Base-by-base conservation (phyloP, 1,284 basidiomycete species). In the Trametes versicolor region DNA sequence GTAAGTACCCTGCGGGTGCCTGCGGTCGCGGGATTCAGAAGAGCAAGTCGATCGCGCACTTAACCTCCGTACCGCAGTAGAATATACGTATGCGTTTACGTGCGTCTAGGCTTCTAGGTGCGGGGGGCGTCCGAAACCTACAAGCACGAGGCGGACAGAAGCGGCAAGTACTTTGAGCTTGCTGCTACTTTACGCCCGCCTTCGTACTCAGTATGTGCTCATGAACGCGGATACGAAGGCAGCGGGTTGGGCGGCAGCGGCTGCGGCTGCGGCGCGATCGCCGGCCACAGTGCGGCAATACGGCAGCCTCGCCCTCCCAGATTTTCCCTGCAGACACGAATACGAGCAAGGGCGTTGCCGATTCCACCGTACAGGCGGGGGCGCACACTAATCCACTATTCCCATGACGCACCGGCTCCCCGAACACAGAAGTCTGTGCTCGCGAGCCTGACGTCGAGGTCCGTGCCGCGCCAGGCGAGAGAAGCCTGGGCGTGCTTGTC, bases 401-500 rank as follows among this genome's bases (percentile, higher is more conserved):
- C 61, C 54, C 61, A 62, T 62, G 54, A 62, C 54, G 61, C 61
- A 57, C 15, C 32, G 10, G 29, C 41, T 56, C 61, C 49, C 61
- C 54, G 61, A 57, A 32, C 48, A 47, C 12, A 49, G 27, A 17
- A 41, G 21, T n/a, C n/a, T n/a, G n/a, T n/a, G n/a, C n/a, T n/a
- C n/a, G n/a, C n/a, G n/a, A 29, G 29, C 17, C 29, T 13, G 29
- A 47, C 36, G 47, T 19, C 43, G 23, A 55, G 60, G 19, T 55
- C 47, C 36, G 47, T 29, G 36, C 61, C 48, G 48, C 45, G 37
- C 21, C 27, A 37, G 52, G 12, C 37, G 23, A 13, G 55, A 19
- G 61, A 62, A 57, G 61, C 27, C 55, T 12, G 47, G 52, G 61
- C 27, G 41, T 12, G 47, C 17, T 52, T 62, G 61, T 52, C 36